phyloP scores from a whole-genome alignment of 441 rosid genomes.

The Pelargonium cotyledonis region DNA sequence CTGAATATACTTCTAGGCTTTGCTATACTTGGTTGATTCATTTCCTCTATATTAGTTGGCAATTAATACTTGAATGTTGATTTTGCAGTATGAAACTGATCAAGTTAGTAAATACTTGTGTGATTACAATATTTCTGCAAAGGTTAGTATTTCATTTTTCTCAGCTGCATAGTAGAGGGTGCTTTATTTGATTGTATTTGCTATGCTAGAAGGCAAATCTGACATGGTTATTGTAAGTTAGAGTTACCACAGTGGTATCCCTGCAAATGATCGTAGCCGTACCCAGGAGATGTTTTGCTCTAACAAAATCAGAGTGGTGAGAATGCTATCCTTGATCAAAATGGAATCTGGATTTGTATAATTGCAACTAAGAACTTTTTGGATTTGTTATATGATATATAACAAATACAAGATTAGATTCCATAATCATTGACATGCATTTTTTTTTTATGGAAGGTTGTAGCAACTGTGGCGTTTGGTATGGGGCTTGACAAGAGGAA shows the following conservation, averaged over 20 bases:
- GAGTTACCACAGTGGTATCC: constrained; percentile 88
- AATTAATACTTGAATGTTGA: constrained; percentile 23
- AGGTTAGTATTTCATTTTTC: constrained; percentile 41
- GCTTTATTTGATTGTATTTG: constrained; percentile 13
- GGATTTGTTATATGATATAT: constrained; percentile 6
- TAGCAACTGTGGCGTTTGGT: constrained; percentile 98
- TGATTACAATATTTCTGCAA: constrained; percentile 67
- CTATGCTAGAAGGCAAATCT: constrained; percentile 20
- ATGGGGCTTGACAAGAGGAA: constrained; percentile 97
- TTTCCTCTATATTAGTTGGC: constrained; percentile 2
- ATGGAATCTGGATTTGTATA: constrained; percentile 7
- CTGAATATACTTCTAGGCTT: not conserved
- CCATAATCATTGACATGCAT: constrained; percentile 17
- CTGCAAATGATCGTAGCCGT: constrained; percentile 65
- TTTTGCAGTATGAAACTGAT: constrained; percentile 80
- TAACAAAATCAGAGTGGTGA: constrained; percentile 91
- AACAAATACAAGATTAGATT: constrained; percentile 11
- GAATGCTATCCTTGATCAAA: constrained; percentile 22
- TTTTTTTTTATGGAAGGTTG: constrained; percentile 52
- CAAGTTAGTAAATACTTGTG: constrained; percentile 66
- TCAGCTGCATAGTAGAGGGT: constrained; percentile 9
- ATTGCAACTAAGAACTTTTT: not conserved
- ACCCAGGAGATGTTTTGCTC: constrained; percentile 80
- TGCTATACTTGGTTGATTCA: not conserved
- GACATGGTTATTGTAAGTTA: constrained; percentile 29